phyloP scores from a whole-genome alignment of 2,329 filamentous ascomycete genomes.

The Aspergillus transmontanensis region DNA sequence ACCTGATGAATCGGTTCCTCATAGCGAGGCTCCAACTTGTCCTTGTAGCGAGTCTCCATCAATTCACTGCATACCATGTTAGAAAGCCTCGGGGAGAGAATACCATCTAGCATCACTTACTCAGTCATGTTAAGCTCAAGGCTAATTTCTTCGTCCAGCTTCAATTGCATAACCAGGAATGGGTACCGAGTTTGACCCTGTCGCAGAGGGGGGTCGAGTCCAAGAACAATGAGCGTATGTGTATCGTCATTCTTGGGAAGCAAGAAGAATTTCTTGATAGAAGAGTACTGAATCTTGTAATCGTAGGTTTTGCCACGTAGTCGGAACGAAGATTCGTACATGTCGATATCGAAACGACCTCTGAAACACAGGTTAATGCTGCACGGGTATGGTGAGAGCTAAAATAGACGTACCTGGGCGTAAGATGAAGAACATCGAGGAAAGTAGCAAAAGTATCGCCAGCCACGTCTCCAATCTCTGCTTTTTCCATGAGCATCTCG shows the following conservation, averaged over 20 bases:
- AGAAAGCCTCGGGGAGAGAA: conserved; percentile 14
- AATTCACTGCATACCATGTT: conserved; percentile 57
- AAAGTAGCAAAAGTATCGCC: conserved; percentile 98
- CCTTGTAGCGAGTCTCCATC: conserved; percentile 82
- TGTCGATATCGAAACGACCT: conserved; percentile 99
- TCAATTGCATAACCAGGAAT: conserved; percentile 98
- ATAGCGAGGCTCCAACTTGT: conserved; percentile 85
- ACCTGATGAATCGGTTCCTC: conserved; percentile 93
- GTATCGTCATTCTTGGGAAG: conserved; percentile 98
- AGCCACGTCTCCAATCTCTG: conserved; percentile 98
- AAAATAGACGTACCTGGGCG: conserved; percentile 67
- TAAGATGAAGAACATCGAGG: conserved; percentile 93
- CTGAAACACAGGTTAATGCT: conserved; percentile 50
- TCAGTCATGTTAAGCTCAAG: conserved; percentile 96
- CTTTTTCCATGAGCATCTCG: conserved; percentile 96
- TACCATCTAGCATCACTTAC: conserved; percentile 30
- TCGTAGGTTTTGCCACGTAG: conserved; percentile 98
- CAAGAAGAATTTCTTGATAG: conserved; percentile 98
- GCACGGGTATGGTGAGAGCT: conserved; percentile 11
- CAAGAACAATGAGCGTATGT: conserved; percentile 91
- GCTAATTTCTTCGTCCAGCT: conserved; percentile 94
- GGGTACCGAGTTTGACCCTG: conserved; percentile 98
- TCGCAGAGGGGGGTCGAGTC: conserved; percentile 88
- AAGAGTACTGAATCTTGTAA: conserved; percentile 99
- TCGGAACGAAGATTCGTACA: conserved; percentile 97